Evolutionary conservation across 192 early-diverging fungal species (phyloP).

Genomic region (Rhizoclosmatium sp.): DNA sequence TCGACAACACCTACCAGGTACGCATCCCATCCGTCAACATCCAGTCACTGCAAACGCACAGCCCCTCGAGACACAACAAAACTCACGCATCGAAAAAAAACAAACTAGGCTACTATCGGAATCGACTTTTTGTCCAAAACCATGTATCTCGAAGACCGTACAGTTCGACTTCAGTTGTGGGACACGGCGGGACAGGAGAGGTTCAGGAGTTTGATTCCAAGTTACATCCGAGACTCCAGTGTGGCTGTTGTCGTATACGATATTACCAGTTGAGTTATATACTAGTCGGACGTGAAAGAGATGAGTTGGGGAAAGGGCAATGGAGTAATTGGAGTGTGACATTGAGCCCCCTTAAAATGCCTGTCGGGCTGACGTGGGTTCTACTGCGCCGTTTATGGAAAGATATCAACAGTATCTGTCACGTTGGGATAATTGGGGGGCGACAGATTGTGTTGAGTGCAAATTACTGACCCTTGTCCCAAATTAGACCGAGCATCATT

Average conservation of each 20-base stretch:
- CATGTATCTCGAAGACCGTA: conserved; percentile 98
- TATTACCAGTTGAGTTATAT: conserved; percentile 78
- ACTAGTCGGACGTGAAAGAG: background rate
- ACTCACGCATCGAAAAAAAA: background rate
- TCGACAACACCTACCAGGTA: conserved; percentile 95
- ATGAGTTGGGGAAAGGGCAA: background rate
- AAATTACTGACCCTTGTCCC: background rate
- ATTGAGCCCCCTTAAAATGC: background rate
- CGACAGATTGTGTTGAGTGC: no score
- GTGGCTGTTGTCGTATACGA: conserved; percentile 98
- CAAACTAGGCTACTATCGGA: conserved; percentile 92
- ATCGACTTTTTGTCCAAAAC: conserved; percentile 99
- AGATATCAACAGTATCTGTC: background rate
- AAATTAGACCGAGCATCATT: conserved; percentile 90
- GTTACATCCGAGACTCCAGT: conserved; percentile 97
- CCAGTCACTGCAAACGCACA: background rate
- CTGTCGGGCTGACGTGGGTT: background rate
- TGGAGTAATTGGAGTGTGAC: background rate
- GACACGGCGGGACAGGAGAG: conserved; percentile 98
- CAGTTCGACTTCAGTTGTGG: conserved; percentile 98
- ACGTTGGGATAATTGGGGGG: no score
- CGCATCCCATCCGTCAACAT: background rate
- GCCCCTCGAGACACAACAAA: conserved; percentile 1
- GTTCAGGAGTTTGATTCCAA: conserved; percentile 96
- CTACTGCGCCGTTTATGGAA: background rate